Base-by-base conservation (phyloP, 805 yeast species). In the Yamadazyma laniorum region DNA sequence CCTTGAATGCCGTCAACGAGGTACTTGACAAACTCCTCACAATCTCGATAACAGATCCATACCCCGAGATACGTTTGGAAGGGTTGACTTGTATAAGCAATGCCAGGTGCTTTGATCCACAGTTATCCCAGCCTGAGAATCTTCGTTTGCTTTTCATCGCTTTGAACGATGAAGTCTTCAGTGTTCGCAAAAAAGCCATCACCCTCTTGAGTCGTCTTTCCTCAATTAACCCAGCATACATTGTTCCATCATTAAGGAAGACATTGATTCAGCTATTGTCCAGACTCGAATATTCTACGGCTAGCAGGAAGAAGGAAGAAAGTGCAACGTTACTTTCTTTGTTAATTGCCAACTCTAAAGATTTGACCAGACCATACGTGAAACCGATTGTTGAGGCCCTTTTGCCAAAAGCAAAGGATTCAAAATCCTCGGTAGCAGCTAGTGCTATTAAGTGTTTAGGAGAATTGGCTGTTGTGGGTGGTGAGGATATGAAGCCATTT, bases 61-160 rank as follows among this genome's bases (percentile, higher is more conserved):
- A 77, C 3, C 77, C 91, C 2, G 97, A 90, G 42, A 86, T 91
- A 22, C 70, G 99, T 40, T 63, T 85, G 7, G 90, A 85, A 44
- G 88, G 91, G 1, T 65, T 93, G 40, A 74, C 74, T 35, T 75
- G 89, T 32, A 66, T 95, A 26, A 65, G 60, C 7, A 54, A 59
- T 22, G 85, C 85, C 25, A 75, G 80, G 2, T 74, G 74, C 41
- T 85, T 91, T 56, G 97, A 93, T 52, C 86, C 96, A 0, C 98
- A 93, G 52, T 62, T 93, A 22, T 87, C 97, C 0, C 98, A 93
- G 58, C 95, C 96, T 1, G 95, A 86, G 43, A 90, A 89, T 57
- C 91, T 90, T 22, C 72, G 87, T 38, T 62, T 90, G 11, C 67
- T 93, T 16, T 87, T 91, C 52, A 85, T 90, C 69, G 91, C 96